Conservation (phyloP, 2,329 filamentous ascomycete species). For the Stemphylium vesicarium region DNA sequence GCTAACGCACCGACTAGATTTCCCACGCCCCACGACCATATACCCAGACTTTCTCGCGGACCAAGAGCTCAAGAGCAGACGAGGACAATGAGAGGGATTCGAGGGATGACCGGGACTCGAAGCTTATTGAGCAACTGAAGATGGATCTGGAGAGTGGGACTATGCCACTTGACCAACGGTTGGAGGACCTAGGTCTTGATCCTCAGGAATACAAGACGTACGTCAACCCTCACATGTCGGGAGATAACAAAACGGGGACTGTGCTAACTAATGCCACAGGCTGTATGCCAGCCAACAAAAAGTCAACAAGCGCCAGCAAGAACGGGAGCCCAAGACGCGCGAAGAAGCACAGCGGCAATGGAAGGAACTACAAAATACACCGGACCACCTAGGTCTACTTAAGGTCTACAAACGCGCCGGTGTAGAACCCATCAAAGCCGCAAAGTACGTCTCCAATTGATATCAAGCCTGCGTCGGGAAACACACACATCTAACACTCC, state of each 20-base stretch:
- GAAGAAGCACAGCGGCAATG: constrained; percentile 38
- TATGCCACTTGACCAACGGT: constrained; percentile 34
- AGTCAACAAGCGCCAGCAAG: constrained; percentile 23
- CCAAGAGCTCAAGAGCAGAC: constrained; percentile 27
- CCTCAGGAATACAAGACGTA: constrained; percentile 40
- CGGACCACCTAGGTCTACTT: constrained; percentile 40
- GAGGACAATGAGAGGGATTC: constrained; percentile 23
- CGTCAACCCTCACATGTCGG: not conserved
- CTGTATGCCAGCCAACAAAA: constrained; percentile 35
- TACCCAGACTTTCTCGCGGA: constrained; percentile 32
- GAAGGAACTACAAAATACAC: constrained; percentile 39
- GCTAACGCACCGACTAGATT: constrained; percentile 35
- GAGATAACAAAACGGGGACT: not conserved
- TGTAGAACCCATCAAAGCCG: constrained; percentile 44
- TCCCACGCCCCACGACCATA: constrained; percentile 29
- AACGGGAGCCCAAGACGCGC: constrained; percentile 39
- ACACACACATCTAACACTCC: not conserved
- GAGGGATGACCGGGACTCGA: constrained; percentile 8
- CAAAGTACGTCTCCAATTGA: constrained; percentile 33
- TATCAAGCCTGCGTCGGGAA: not conserved
- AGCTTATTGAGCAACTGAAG: constrained; percentile 22
- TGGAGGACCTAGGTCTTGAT: constrained; percentile 38
- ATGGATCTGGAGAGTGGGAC: constrained; percentile 28
- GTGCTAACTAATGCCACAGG: constrained; percentile 26
- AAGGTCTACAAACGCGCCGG: constrained; percentile 42